Evolutionary conservation across 78 protist genomes (phyloP).

Genomic region (Polysphondylium violaceum): DNA sequence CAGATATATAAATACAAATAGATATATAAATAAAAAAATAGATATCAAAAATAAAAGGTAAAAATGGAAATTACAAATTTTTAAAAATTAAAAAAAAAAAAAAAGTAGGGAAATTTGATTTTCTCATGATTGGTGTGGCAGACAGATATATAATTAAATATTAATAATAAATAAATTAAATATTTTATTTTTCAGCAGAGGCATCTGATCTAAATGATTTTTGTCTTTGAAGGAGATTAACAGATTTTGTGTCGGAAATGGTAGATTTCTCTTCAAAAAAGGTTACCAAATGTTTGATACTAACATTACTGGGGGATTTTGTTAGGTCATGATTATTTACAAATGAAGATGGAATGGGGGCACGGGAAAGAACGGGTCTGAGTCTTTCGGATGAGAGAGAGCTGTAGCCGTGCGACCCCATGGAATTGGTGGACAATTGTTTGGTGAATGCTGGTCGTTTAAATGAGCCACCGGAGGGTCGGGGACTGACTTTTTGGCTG

Average conservation of each 20-base stretch:
- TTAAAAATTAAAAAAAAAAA: no score
- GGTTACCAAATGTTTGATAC: conserved; percentile 30
- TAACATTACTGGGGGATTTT: conserved; percentile 32
- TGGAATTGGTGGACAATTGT: not conserved
- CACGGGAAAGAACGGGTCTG: conserved; percentile 38
- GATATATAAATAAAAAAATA: no score
- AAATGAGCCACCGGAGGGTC: not conserved
- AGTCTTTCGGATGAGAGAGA: not conserved
- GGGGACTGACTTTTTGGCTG: not conserved
- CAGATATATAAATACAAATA: no score
- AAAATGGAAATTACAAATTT: no score
- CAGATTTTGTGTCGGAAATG: not conserved
- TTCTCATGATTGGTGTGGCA: no score
- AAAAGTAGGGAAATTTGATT: no score
- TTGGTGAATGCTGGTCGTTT: not conserved
- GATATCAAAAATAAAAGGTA: no score
- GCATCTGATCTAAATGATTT: conserved; percentile 15
- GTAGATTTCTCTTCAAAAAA: conserved; percentile 45
- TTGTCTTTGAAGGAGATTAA: conserved; percentile 6
- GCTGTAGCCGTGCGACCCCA: no score
- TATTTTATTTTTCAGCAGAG: not conserved
- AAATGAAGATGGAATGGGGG: conserved; percentile 38
- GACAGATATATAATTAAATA: no score
- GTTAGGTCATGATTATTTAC: not conserved
- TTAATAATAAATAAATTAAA: no score